Base-by-base conservation (phyloP, 106 monocot species). In the Acorus calamus region DNA sequence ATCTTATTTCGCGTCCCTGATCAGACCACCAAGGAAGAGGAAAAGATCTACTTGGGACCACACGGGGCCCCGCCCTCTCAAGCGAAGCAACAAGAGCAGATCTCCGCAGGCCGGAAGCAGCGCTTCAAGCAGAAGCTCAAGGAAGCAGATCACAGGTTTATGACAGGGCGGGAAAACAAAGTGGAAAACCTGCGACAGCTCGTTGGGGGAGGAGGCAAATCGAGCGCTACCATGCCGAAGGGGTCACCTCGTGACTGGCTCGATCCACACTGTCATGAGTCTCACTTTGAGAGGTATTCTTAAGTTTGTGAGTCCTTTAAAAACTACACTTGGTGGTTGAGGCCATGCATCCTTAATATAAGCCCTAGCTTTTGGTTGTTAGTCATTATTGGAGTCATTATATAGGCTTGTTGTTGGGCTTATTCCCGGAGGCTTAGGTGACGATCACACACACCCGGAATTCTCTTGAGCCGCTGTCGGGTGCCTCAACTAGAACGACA, bases 211-310 rank as follows among this genome's bases (percentile, higher is more conserved):
- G 70, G 72, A 42, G 47, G 47, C 4, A 14, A 63, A 45, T 42
- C 58, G 14, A 47, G 4, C 8, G 53, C 48, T 14, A 61, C 56
- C 61, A 50, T 73, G 71, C 47, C 58, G 14, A 74, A 83, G 63
- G 66, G 72, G 60, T 79, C 92, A 3, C 14, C 67, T 10, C 71
- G 84, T 2, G 79, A 84, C 49, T 92, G 92, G 92, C 87, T 92
- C 45, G 92, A 92, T 53, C 87, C 92, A 2, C 92, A 87, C 67
- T 92, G 92, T 49, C 78, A 86, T 51, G 91, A 91, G 53, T 81
- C 81, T 66, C 70, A 83, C 70, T 84, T 91, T 61, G 76, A 91
- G 62, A 79, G 65, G 73, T 60, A 59, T 28, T 69, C 76, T 28
- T 28, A 28, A 28, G 28, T 28, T 28, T 28, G 28, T 28, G 28